Conservation (phyloP, 345 rosid genomes). For the Geranium brycei region DNA sequence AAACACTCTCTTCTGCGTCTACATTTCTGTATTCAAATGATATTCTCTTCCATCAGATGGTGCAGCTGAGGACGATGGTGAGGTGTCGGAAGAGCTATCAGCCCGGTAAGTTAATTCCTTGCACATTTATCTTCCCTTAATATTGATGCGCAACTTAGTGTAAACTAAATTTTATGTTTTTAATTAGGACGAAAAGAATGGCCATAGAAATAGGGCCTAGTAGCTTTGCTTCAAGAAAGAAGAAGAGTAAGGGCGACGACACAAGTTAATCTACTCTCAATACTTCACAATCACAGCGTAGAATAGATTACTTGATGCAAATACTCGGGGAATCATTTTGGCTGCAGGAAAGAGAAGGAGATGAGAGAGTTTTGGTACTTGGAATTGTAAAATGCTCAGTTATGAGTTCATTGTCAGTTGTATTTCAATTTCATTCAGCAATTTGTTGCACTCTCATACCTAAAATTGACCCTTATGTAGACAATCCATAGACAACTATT, state of each 20-base stretch:
- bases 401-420: too few relatives aligned
- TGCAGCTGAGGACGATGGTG: conserved; percentile 22
- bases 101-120: conserved; percentile 9
- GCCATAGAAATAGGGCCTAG: conserved; percentile 64
- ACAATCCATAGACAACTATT: too few relatives aligned
- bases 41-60: conserved; percentile 13
- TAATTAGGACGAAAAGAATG: conserved; percentile 68
- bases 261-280: background rate
- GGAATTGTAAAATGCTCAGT: too few relatives aligned
- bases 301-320: conserved; percentile 1
- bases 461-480: too few relatives aligned
- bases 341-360: too few relatives aligned
- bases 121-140: background rate
- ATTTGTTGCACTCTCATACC: too few relatives aligned
- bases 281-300: conserved; percentile 24
- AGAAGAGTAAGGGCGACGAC: conserved; percentile 41
- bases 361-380: too few relatives aligned
- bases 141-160: background rate
- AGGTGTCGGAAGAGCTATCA: conserved; percentile 52
- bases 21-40: conserved; percentile 1
- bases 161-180: background rate
- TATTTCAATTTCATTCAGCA: too few relatives aligned
- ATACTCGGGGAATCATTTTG: background rate
- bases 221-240: conserved; percentile 66
- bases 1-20: background rate